Evolutionary conservation across 2,329 filamentous ascomycete species (phyloP), one percentile per base, ranked within the genome.

Genomic region (Pseudocercospora macadamiae): DNA sequence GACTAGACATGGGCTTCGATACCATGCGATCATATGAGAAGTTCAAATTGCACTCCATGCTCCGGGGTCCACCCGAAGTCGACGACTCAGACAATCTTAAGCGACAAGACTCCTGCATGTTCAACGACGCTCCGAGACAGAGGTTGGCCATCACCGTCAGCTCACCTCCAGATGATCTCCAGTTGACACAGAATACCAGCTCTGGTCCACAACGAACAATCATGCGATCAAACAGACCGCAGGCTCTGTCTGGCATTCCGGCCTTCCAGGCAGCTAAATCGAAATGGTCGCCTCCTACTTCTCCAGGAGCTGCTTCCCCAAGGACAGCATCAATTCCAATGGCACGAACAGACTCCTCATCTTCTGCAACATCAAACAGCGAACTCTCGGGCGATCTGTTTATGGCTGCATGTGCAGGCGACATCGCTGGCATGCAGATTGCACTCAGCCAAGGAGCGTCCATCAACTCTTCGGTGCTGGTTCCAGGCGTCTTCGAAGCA

Each of bases 251-350:
- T 9, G 54, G 48, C 21, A 54, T 45, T 44, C 70, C 69, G 18
- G 54, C 66, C 2, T 73, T 72, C 51, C 63, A 66, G 34, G 53
- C 62, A 26, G 64, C 68, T 8, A 70, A 65, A 26, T 63, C 68
- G 19, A 60, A 61, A 48, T 73, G 70, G 71, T 71, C 69, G 30
- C 70, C 70, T 16, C 69, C 71, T 32, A 37, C 65, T 25, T 73
- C 71, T 28, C 70, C 71, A 25, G 59, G 58, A 34, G 39, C 71
- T 37, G 14, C 63, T 28, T 72, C 71, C 16, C 70, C 70, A 23
- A 58, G 54, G 36, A 49, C 64, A 14, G 49, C 53, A 3, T 63
- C 51, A 28, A 56, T 55, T 8, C 37, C 57, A 5, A 51, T 54
- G 18, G 64, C 64, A 21, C 54, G 64, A 16, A 64, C 59, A 26